Conservation (phyloP, 495 filamentous ascomycete species). For the Tuber indicum region DNA sequence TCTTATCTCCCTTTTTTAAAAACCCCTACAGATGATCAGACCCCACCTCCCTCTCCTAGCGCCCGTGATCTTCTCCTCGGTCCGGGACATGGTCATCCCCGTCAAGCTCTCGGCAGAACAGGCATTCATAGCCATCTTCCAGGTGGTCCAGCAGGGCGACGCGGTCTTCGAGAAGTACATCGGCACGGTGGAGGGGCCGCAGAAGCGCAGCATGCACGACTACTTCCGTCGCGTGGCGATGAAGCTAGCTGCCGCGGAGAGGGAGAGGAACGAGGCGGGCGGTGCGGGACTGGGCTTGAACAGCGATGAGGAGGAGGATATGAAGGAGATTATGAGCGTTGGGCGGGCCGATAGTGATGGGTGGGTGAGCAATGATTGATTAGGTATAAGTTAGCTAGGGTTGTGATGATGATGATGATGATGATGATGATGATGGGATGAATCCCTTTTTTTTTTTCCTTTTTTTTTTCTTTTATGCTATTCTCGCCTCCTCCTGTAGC, state of each 20-base stretch:
- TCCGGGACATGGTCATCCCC: conserved; percentile 89
- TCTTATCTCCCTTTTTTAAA: not conserved
- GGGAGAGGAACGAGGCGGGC: conserved; percentile 82
- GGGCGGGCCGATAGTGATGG: conserved; percentile 74
- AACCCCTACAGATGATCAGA: conserved; percentile 49
- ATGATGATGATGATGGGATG: conserved; percentile 12
- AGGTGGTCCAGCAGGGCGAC: conserved; percentile 75
- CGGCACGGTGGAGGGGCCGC: conserved; percentile 49
- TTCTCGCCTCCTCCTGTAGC: not conserved
- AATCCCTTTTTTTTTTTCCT: not conserved
- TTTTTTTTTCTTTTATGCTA: not conserved
- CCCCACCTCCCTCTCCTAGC: conserved; percentile 73
- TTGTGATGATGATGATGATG: conserved; percentile 8
- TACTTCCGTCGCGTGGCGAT: conserved; percentile 93
- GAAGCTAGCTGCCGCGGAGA: conserved; percentile 70
- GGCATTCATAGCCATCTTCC: conserved; percentile 89
- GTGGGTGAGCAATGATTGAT: conserved; percentile 46
- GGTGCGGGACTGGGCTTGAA: conserved; percentile 74
- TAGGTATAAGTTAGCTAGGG: conserved; percentile 8
- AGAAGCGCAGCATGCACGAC: conserved; percentile 86
- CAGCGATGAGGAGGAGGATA: conserved; percentile 86
- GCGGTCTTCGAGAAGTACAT: conserved; percentile 92
- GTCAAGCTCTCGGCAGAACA: conserved; percentile 94
- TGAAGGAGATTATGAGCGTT: conserved; percentile 91
- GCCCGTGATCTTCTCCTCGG: conserved; percentile 77